These are phyloP conservation scores for Blastobotrys terrestris DNA, from an alignment of 805 yeast genomes.

Conservation along the genomic window DNA sequence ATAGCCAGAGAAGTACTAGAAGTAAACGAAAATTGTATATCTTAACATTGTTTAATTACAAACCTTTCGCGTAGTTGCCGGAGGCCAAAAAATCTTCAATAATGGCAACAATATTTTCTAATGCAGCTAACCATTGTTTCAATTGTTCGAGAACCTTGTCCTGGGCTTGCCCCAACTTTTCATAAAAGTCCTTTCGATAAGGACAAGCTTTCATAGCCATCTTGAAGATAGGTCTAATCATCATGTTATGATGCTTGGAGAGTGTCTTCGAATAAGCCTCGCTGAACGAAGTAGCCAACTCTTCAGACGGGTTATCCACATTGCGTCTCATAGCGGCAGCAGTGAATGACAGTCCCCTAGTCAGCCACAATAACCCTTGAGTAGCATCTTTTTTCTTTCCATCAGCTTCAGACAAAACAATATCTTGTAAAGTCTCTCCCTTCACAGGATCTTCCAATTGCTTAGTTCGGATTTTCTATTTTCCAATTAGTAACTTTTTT, in stretches of 20 bases:
- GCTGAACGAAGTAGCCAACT: conserved; percentile 71
- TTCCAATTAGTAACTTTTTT: too few relatives aligned
- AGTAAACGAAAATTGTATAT: not conserved
- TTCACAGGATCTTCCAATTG: conserved; percentile 57
- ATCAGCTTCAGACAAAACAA: conserved; percentile 65
- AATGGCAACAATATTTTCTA: conserved; percentile 65
- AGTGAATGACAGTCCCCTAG: conserved; percentile 80
- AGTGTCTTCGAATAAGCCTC: conserved; percentile 79
- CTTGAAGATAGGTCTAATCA: conserved; percentile 80
- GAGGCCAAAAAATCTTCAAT: conserved; percentile 68
- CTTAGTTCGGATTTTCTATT: conserved; percentile 58
- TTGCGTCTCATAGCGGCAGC: conserved; percentile 83
- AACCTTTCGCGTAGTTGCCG: conserved; percentile 86
- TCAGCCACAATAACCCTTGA: conserved; percentile 84
- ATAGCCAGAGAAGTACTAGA: too few relatives aligned
- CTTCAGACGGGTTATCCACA: conserved; percentile 52
- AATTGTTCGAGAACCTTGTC: conserved; percentile 61
- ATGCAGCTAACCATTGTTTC: conserved; percentile 65
- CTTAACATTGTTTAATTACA: conserved; percentile 35
- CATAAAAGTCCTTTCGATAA: conserved; percentile 78
- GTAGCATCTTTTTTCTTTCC: conserved; percentile 72
- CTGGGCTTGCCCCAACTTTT: conserved; percentile 60
- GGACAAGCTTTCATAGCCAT: conserved; percentile 96
- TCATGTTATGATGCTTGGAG: conserved; percentile 72
- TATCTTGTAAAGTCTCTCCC: conserved; percentile 66